Percentiles rank a stretch among this genome's conserved stretches.
These are phyloP conservation scores for Poa annua DNA, from an alignment of 176 grass and related monocot genomes.

Conservation along the genomic window DNA sequence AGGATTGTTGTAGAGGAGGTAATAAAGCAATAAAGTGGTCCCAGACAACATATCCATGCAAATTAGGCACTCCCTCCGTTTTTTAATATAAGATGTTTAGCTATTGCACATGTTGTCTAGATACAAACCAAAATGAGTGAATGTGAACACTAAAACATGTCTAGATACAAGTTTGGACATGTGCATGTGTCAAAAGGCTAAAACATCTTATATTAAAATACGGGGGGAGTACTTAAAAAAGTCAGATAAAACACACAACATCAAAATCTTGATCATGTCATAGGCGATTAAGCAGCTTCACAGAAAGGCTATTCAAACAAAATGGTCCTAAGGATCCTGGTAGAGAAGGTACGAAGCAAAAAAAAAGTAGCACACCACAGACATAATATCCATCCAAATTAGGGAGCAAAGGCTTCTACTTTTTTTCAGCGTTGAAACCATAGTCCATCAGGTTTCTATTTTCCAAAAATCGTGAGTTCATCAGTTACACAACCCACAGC, in stretches of 20 bases:
- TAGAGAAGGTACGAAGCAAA: background rate
- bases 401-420: background rate
- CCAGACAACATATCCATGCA: no score
- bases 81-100: no score
- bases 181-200: no score
- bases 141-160: no score
- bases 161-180: no score
- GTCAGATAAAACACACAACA: conserved; percentile 3
- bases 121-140: no score
- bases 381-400: background rate
- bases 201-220: no score
- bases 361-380: background rate
- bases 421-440: background rate
- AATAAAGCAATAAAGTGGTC: background rate
- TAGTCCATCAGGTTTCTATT: background rate
- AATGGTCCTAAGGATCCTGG: background rate
- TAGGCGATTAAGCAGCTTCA: conserved; percentile 1
- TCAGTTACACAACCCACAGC: no score
- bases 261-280: background rate
- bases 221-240: background rate
- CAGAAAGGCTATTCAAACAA: background rate
- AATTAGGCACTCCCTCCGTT: no score
- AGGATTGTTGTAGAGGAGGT: background rate
- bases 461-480: no score
- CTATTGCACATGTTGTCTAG: no score